These are phyloP conservation scores for Amoebophrya sp. DNA, from an alignment of 169 alveolate species.

Conservation along the genomic window DNA sequence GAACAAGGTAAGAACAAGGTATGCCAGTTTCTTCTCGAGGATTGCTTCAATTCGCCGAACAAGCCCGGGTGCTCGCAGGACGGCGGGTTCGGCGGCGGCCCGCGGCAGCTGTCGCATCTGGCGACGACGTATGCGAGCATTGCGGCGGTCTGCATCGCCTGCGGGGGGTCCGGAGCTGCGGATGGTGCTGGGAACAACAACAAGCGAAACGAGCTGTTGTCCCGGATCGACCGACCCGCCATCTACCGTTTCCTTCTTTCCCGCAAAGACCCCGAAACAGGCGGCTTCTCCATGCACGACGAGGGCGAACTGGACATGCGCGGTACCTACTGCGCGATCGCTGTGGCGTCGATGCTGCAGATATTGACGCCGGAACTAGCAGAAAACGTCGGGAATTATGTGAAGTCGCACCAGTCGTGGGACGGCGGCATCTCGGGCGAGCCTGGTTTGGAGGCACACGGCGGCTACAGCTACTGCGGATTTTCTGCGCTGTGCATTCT, in stretches of 20 bases:
- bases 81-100: slow-evolving; percentile 43
- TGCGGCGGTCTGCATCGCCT: slow-evolving; percentile 16
- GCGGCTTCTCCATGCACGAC: slow-evolving; percentile 63
- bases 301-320: slow-evolving; percentile 86
- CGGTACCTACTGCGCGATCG: slow-evolving; percentile 65
- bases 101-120: slow-evolving; percentile 34
- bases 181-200: too few relatives aligned
- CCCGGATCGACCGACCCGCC: too few relatives aligned
- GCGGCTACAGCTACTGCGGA: slow-evolving; percentile 85
- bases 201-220: too few relatives aligned
- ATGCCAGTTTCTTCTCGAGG: neutral
- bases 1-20: neutral
- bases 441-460: slow-evolving; percentile 84
- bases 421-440: slow-evolving; percentile 88
- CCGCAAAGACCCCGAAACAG: slow-evolving; percentile 51
- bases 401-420: slow-evolving; percentile 50
- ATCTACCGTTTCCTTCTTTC: slow-evolving; percentile 28
- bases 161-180: neutral
- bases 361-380: slow-evolving; percentile 57
- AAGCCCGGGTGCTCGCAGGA: neutral
- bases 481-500: slow-evolving; percentile 59
- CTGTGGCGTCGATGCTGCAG: slow-evolving; percentile 61
- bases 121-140: slow-evolving; percentile 36
- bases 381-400: slow-evolving; percentile 26
- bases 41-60: neutral